Evolutionary conservation across 2,329 filamentous ascomycete species (phyloP), one percentile per base, ranked within the genome.

Genomic region (Conoideocrella luteorostrata): DNA sequence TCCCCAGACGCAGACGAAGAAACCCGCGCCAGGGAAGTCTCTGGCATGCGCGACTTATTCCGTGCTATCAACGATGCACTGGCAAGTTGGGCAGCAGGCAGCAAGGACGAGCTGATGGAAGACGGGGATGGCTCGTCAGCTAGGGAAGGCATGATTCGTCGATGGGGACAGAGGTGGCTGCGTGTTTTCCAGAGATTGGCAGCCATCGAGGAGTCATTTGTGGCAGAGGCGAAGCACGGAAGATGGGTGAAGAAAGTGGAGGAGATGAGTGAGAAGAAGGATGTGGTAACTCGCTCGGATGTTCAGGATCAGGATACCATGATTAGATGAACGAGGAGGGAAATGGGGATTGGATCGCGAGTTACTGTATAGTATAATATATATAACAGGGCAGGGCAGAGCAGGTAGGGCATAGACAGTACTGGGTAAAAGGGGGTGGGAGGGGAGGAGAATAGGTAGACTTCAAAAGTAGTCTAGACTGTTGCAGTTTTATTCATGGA

Each of bases 91-190:
- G 85, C 88, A 0, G 69, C 71, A 5, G 87, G 84, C 9, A 80
- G 73, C 50, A 84, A 86, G 56, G 88, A 94, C 53, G 78, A 82
- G 55, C 74, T 85, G 62, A 81, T 91, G 58, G 86, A 94, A 66
- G 66, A 69, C 11, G 80, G 72, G 26, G 80, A 84, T 47, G 79
- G 74, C 12, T 72, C 66, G 55, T 68, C 68, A 23, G 75, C 74
- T 28, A 72, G 78, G 24, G 78, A 84, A 52, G 75, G 75, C 47
- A 70, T 90, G 51, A 76, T 95, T 45, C 76, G 77, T 49, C 75
- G 78, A 40, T 97, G 93, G 93, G 90, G 85, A 1, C 77, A 80
- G 58, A 78, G 89, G 38, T 98, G 93, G 93, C 69, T 88, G 49
- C 77, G 88, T 24, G 88, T 93, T 2, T 96, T 95, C 63, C 72